Evolutionary conservation across 352 stramenopile species (phyloP).

Genomic region (Pythium brassicae): DNA sequence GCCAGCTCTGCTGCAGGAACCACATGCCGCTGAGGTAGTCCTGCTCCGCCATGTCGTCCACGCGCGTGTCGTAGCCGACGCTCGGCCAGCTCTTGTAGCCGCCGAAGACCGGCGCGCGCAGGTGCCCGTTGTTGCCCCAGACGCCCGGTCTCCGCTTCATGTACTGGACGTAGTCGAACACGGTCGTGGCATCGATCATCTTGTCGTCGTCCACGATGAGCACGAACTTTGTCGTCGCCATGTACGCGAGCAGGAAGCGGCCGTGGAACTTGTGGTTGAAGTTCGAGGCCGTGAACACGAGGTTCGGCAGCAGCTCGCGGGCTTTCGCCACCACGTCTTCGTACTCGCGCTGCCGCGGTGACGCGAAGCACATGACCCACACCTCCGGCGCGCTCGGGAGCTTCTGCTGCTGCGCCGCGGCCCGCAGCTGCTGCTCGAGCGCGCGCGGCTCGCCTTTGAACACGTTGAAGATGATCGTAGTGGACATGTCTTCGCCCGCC

Average conservation of each 20-base stretch:
- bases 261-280: constrained; percentile 56
- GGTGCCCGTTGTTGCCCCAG: constrained; percentile 51
- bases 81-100: constrained; percentile 52
- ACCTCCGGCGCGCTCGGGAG: constrained; percentile 30
- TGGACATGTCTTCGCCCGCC: constrained; percentile 34
- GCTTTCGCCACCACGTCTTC: constrained; percentile 28
- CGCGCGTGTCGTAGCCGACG: constrained; percentile 21
- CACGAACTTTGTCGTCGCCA: constrained; percentile 51
- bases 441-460: constrained; percentile 48
- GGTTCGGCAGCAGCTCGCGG: constrained; percentile 14
- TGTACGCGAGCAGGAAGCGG: constrained; percentile 47
- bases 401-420: constrained; percentile 29
- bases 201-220: constrained; percentile 47
- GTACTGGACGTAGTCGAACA: constrained; percentile 37
- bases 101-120: constrained; percentile 31
- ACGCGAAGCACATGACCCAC: constrained; percentile 69
- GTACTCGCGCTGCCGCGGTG: constrained; percentile 37
- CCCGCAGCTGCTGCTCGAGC: constrained; percentile 37
- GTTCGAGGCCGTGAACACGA: constrained; percentile 42
- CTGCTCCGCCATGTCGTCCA: constrained; percentile 34
- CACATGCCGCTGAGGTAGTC: constrained; percentile 68
- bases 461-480: constrained; percentile 73
- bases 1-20: constrained; percentile 57
- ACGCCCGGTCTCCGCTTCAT: constrained; percentile 34
- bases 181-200: constrained; percentile 37